Conservation (phyloP, 1,284 basidiomycete genomes). For the Trichosporon sp. region DNA sequence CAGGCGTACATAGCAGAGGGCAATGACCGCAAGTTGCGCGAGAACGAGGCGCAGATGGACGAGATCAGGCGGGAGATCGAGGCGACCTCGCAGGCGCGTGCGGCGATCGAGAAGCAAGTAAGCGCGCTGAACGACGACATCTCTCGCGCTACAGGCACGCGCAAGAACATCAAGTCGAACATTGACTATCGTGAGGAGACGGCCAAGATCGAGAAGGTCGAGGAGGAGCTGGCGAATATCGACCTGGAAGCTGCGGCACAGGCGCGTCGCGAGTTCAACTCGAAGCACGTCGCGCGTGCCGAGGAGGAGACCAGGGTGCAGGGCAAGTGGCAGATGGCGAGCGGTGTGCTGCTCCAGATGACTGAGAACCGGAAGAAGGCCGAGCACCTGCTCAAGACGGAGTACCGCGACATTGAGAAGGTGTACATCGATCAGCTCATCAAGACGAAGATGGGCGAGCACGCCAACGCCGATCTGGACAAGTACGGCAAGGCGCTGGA, state of each 20-base stretch:
- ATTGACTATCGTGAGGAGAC: constrained; percentile 67
- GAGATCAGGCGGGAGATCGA: constrained; percentile 45
- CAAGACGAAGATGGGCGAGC: constrained; percentile 93
- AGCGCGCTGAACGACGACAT: constrained; percentile 50
- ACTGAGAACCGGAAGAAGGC: constrained; percentile 62
- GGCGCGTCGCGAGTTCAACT: constrained; percentile 74
- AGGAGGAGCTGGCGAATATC: constrained; percentile 65
- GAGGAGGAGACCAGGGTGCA: constrained; percentile 49
- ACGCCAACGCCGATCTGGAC: constrained; percentile 90
- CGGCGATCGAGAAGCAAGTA: constrained; percentile 59
- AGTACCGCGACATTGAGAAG: constrained; percentile 81
- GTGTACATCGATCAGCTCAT: constrained; percentile 85
- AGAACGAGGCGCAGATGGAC: constrained; percentile 58
- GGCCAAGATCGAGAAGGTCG: constrained; percentile 61
- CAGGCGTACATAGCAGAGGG: constrained; percentile 62
- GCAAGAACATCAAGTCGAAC: constrained; percentile 78
- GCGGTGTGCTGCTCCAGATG: constrained; percentile 74
- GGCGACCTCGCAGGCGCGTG: constrained; percentile 54
- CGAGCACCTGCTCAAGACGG: constrained; percentile 65
- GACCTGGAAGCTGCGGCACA: constrained; percentile 77
- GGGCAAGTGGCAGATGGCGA: constrained; percentile 70
- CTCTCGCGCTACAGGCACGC: constrained; percentile 58
- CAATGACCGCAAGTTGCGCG: constrained; percentile 59
- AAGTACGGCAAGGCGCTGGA: constrained; percentile 95
- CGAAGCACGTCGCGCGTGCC: constrained; percentile 67